Evolutionary conservation across 2,329 filamentous ascomycete species (phyloP).

Genomic region (Diplodia sapinea): DNA sequence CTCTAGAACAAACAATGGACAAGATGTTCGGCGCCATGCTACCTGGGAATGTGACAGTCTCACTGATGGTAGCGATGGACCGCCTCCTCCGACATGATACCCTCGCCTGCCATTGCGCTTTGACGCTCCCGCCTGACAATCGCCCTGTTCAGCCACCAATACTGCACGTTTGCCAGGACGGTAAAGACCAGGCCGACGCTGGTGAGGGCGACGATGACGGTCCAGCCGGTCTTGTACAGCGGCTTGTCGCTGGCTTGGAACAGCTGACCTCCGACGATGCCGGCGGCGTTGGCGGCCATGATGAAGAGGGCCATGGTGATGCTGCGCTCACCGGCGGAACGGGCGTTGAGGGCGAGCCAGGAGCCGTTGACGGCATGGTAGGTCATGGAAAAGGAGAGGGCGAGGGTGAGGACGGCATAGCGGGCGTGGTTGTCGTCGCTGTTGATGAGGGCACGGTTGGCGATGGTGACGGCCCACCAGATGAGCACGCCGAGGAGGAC

Average conservation of each 20-base stretch:
- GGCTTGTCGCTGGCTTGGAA: conserved; percentile 34
- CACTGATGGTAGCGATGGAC: conserved; percentile 14
- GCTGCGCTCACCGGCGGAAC: conserved; percentile 34
- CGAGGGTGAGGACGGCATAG: conserved; percentile 30
- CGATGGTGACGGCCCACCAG: conserved; percentile 32
- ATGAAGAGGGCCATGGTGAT: conserved; percentile 37
- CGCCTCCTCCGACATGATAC: background rate
- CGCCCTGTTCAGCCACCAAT: conserved; percentile 33
- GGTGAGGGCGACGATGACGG: conserved; percentile 32
- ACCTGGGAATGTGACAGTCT: no score
- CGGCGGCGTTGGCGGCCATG: conserved; percentile 35
- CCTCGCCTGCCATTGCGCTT: background rate
- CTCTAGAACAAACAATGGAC: no score
- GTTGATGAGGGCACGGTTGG: conserved; percentile 25
- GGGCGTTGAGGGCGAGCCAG: conserved; percentile 36
- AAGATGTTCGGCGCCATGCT: no score
- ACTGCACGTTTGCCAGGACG: conserved; percentile 33
- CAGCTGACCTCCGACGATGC: conserved; percentile 36
- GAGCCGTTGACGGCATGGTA: conserved; percentile 35
- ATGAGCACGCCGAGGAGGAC: conserved; percentile 29
- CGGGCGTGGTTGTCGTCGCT: conserved; percentile 22
- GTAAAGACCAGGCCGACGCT: conserved; percentile 28
- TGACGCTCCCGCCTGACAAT: conserved; percentile 19
- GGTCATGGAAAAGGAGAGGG: conserved; percentile 23
- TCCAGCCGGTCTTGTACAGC: conserved; percentile 34